phyloP scores from a whole-genome alignment of 2,329 filamentous ascomycete species.

The Cladosporium sphaerospermum region DNA sequence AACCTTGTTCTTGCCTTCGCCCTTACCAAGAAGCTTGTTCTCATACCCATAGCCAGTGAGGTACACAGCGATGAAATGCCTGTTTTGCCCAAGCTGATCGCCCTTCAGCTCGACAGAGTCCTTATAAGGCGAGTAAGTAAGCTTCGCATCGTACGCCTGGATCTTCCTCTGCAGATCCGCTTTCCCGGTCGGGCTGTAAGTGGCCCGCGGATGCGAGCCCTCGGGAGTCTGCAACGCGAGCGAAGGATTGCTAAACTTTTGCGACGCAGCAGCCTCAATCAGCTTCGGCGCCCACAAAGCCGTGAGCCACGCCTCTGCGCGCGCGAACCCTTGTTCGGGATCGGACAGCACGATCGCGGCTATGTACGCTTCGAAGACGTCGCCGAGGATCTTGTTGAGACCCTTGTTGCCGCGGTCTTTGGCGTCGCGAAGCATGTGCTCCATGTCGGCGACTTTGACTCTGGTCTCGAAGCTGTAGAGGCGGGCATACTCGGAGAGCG shows the following conservation, averaged over 20 bases:
- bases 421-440: slow-evolving; percentile 22
- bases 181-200: slow-evolving; percentile 35
- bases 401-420: slow-evolving; percentile 43
- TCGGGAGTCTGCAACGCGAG: slow-evolving; percentile 21
- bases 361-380: slow-evolving; percentile 87
- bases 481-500: slow-evolving; percentile 61
- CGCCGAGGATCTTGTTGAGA: slow-evolving; percentile 68
- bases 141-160: slow-evolving; percentile 28
- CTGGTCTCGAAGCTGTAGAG: slow-evolving; percentile 65
- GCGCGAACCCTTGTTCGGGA: slow-evolving; percentile 53
- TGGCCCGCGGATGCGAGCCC: slow-evolving; percentile 23
- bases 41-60: slow-evolving; percentile 64
- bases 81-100: slow-evolving; percentile 41
- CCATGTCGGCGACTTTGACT: slow-evolving; percentile 46
- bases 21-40: slow-evolving; percentile 55
- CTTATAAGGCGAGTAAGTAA: slow-evolving; percentile 46
- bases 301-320: slow-evolving; percentile 65
- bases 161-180: slow-evolving; percentile 34
- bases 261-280: slow-evolving; percentile 31
- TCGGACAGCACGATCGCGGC: slow-evolving; percentile 70
- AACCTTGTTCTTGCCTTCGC: slow-evolving; percentile 59
- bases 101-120: slow-evolving; percentile 51
- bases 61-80: slow-evolving; percentile 57
- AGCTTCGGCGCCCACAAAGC: slow-evolving; percentile 66
- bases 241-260: slow-evolving; percentile 9